Evolutionary conservation across 345 rosid genomes (phyloP), one percentile per base, ranked within the genome.

Genomic region (Leavenworthia alabamica): DNA sequence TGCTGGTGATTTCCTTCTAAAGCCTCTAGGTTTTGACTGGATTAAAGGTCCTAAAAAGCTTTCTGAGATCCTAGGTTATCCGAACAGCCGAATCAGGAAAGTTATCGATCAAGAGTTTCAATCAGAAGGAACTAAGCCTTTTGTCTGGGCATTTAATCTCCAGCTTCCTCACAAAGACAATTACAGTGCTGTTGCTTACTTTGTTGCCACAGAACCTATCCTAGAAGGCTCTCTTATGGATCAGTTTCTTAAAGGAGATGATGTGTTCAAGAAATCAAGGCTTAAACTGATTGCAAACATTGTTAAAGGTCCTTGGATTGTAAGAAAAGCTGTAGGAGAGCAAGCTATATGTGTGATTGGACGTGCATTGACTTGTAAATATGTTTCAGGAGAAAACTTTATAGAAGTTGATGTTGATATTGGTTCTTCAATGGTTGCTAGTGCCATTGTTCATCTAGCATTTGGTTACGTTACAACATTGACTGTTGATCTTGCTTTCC

Each of bases 221-320:
- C 81, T 63, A 3, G 83, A 89, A 70, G 97, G 89, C 56, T 89
- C 99, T 22, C 55, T 86, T 55, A 66, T 82, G 71, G 89, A 81
- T 37, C 79, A 24, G 76, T 93, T 89, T 79, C 57, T 93, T 26
- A 81, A 80, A 77, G 91, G 88, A 31, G 99, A 86, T 61, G 99
- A 93, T 23, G 79, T 8, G 2, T 86, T 69, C 53, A 83, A 78
- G 59, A 89, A 73, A 65, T 86, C 96, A 8, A 80, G 94, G 80
- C 95, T 93, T 36, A 93, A 93, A 62, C 64, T 89, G 77, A 86
- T 93, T 37, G 99, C 97, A 29, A 93, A 89, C 88, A 82, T 93
- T 23, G 96, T 85, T 60, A 81, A 85, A 69, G 99, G 97, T 3
- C 99, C 99, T 6, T 93, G 99, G 99, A 86, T 89, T 2, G 97